Evolutionary conservation across 345 rosid genomes (phyloP).

Genomic region (Populus davidiana): DNA sequence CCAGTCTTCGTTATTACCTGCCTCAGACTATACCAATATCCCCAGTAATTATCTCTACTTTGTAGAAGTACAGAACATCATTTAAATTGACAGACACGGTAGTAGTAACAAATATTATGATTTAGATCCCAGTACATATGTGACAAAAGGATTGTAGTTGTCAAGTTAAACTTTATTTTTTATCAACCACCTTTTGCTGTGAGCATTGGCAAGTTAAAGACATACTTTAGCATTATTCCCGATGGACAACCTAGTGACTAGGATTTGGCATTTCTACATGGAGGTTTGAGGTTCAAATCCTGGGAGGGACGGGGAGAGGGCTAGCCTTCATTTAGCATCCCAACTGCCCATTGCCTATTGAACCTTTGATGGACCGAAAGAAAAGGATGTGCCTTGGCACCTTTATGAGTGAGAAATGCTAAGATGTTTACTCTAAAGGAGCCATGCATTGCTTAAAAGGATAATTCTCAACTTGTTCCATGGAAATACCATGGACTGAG

Average conservation of each 20-base stretch:
- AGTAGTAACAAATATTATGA: not conserved
- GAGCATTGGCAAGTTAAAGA: not conserved
- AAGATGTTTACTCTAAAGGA: not conserved
- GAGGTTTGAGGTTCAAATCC: not conserved
- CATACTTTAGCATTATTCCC: not conserved
- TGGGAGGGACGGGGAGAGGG: not conserved
- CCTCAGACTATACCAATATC: constrained; percentile 50
- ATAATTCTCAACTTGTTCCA: not conserved
- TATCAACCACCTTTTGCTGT: not conserved
- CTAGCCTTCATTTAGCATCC: not conserved
- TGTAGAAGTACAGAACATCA: not conserved
- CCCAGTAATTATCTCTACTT: constrained; percentile 5
- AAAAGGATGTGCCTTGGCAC: not conserved
- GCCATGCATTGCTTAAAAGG: not conserved
- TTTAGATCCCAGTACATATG: not conserved
- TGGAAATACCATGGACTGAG: not conserved
- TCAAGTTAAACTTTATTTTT: not conserved
- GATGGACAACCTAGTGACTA: not conserved
- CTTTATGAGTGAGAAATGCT: not conserved
- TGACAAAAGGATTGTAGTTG: not conserved
- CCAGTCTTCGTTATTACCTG: constrained; percentile 65
- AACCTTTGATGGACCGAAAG: not conserved
- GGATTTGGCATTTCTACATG: not conserved
- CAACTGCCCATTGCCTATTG: not conserved
- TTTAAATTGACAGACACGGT: not conserved